These are phyloP conservation scores for Backusella parvicylindrica DNA, from an alignment of 192 early-diverging fungal species.

Conservation along the genomic window DNA sequence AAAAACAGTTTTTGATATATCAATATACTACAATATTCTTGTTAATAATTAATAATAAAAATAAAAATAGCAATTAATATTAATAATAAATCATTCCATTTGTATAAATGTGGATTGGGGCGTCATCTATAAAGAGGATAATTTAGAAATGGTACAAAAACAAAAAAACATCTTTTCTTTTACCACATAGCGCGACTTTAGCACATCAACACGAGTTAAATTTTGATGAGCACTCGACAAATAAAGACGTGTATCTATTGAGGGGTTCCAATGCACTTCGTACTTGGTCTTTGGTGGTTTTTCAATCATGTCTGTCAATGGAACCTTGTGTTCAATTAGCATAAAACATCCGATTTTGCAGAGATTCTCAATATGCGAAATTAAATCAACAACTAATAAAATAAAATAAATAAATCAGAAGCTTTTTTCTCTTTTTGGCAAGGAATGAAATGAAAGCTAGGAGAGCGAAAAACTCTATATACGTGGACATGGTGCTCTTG, in stretches of 20 bases:
- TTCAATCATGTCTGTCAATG: background rate
- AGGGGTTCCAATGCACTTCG: background rate
- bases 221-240: background rate
- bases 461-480: background rate
- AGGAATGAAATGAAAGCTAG: background rate
- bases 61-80: background rate
- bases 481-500: background rate
- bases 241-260: background rate
- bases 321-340: background rate
- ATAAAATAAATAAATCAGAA: background rate
- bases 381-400: background rate
- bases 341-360: background rate
- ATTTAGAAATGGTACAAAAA: too few relatives aligned
- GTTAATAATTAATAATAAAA: background rate
- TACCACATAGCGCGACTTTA: background rate
- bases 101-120: background rate
- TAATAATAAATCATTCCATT: background rate
- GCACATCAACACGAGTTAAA: background rate
- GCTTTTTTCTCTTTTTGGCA: background rate
- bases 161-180: too few relatives aligned
- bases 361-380: background rate
- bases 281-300: background rate
- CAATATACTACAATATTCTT: background rate
- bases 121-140: background rate
- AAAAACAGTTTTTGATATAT: background rate